Percentiles rank a stretch among this genome's conserved stretches.
Evolutionary conservation across 2,329 filamentous ascomycete genomes (phyloP).

Genomic region (Botryotinia calthae): DNA sequence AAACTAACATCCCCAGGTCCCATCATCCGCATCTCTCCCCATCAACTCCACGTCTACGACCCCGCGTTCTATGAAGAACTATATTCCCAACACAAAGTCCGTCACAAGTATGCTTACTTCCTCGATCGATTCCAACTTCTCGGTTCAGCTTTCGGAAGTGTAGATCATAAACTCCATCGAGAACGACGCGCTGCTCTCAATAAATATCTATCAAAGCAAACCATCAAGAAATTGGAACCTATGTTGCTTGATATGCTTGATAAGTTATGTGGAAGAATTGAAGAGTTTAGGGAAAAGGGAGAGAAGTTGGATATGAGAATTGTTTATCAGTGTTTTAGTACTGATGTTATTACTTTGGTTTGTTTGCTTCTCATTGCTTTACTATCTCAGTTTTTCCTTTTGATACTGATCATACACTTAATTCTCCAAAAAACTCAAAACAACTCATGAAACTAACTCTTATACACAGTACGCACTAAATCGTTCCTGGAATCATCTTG

Average conservation of each 20-base stretch:
- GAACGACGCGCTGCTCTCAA: slow-evolving; percentile 29
- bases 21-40: slow-evolving; percentile 29
- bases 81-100: slow-evolving; percentile 24
- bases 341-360: slow-evolving; percentile 36
- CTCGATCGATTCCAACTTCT: slow-evolving; percentile 14
- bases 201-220: slow-evolving; percentile 31
- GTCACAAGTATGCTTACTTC: slow-evolving; percentile 25
- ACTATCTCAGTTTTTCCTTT: background rate
- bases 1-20: slow-evolving; percentile 16
- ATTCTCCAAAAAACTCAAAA: background rate
- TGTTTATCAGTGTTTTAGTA: slow-evolving; percentile 27
- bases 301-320: slow-evolving; percentile 25
- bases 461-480: slow-evolving; percentile 32
- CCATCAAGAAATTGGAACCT: slow-evolving; percentile 27
- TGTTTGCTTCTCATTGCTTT: background rate
- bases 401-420: too few relatives aligned
- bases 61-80: slow-evolving; percentile 31
- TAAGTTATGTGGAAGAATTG: slow-evolving; percentile 27
- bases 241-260: slow-evolving; percentile 27
- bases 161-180: slow-evolving; percentile 30
- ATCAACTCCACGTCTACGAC: slow-evolving; percentile 25
- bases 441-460: background rate
- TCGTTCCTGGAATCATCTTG: slow-evolving; percentile 28
- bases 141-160: slow-evolving; percentile 25
- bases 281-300: slow-evolving; percentile 23